Evolutionary conservation across 2,329 filamentous ascomycete genomes (phyloP), one percentile per base, ranked within the genome.

Genomic region (Furcasterigmium sp.): DNA sequence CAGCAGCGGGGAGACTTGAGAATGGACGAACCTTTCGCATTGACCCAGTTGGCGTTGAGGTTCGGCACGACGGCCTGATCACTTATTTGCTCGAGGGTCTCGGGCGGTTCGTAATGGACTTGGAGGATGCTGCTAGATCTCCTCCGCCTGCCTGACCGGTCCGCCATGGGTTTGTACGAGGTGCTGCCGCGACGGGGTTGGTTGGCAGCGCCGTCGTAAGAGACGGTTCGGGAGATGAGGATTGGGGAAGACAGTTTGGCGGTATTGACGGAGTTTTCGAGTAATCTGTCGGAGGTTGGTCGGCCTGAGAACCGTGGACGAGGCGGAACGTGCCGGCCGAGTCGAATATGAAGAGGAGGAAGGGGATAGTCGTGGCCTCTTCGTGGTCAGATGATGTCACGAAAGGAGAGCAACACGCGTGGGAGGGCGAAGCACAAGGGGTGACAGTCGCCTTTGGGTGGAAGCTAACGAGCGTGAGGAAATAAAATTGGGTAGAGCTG

Each of bases 11-110:
- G 20, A 37, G 9, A 28, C 20, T 9, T 26, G 11, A 35, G 29
- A 17, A 19, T 11, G 32, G 25, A 21, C 79, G 69, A 72, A 97
- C 93, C 93, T 82, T 98, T 98, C 59, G 91, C 88, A 68, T 97
- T 97, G 54, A 96, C 94, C 93, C 93, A 98, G 70, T 96, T 88
- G 55, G 93, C 90, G 68, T 98, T 98, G 60, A 96, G 71, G 61
- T 98, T 98, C 41, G 93, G 93, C 56, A 96, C 75, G 29, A 88
- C 87, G 45, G 90, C 87, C 75, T 97, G 93, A 67, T 98, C 93
- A 62, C 87, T 96, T 68, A 95, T 88, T 70, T 96, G 93, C 75
- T 98, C 93, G 61, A 96, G 82, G 44, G 91, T 95, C 76, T 98
- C 93, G 48, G 85, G 84, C 43, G 93, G 93, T 68, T 98, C 93